Percentiles rank a stretch among this genome's conserved stretches.
phyloP scores from a whole-genome alignment of 805 yeast species.

The Clavispora carvajalis region DNA sequence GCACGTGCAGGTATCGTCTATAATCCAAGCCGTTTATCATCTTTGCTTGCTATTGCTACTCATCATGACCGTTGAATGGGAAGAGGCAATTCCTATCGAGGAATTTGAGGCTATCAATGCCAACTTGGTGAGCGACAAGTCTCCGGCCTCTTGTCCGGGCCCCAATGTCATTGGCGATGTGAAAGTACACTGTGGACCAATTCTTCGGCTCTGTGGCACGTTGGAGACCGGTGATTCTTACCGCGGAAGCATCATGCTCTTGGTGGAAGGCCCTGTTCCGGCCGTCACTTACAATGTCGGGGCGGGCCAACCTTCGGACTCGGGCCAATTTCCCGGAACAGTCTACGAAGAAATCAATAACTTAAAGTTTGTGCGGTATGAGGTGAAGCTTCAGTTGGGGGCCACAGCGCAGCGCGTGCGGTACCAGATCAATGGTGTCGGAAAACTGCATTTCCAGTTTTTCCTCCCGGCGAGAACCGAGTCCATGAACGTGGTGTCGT shows the following conservation, averaged over 20 bases:
- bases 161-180: conserved; percentile 24
- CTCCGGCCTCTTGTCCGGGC: conserved; percentile 28
- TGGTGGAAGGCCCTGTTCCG: conserved; percentile 43
- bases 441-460: conserved; percentile 36
- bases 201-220: conserved; percentile 61
- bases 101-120: conserved; percentile 25
- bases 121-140: conserved; percentile 13
- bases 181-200: conserved; percentile 72
- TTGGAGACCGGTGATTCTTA: conserved; percentile 50
- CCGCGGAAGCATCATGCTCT: conserved; percentile 65
- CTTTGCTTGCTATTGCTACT: not conserved
- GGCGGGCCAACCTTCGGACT: conserved; percentile 19
- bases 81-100: conserved; percentile 22
- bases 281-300: conserved; percentile 32
- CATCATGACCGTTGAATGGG: not conserved
- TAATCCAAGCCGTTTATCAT: not conserved
- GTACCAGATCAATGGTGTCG: conserved; percentile 50
- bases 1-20: not conserved
- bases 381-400: conserved; percentile 44
- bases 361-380: conserved; percentile 62
- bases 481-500: conserved; percentile 77
- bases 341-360: conserved; percentile 39
- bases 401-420: conserved; percentile 55
- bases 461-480: conserved; percentile 58
- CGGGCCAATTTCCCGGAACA: conserved; percentile 45